These are phyloP conservation scores for Rhizophlyctis rosea DNA, from an alignment of 192 early-diverging fungal genomes.

Conservation along the genomic window DNA sequence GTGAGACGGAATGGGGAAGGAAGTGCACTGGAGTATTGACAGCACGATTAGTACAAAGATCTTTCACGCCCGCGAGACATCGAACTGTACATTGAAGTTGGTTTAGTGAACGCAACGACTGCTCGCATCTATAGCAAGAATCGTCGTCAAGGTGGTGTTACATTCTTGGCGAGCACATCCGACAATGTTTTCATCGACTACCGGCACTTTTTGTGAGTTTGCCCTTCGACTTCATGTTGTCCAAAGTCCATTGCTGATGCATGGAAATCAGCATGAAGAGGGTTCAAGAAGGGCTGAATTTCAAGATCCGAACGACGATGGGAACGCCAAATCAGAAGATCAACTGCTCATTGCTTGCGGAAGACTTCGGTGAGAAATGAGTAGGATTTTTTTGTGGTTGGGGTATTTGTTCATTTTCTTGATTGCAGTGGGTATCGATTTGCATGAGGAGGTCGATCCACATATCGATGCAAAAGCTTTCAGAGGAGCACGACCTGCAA, in stretches of 20 bases:
- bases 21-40: not conserved
- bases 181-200: conserved; percentile 30
- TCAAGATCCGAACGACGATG: conserved; percentile 17
- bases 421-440: conserved; percentile 18
- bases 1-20: not conserved
- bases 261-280: conserved; percentile 21
- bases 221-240: not conserved
- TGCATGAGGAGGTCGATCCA: conserved; percentile 22
- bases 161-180: conserved; percentile 28
- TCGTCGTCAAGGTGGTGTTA: conserved; percentile 8
- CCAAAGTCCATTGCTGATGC: not conserved
- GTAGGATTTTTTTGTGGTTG: not conserved
- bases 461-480: conserved; percentile 19
- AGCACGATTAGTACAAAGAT: conserved; percentile 20
- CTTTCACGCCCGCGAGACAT: conserved; percentile 24
- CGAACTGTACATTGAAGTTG: conserved; percentile 28
- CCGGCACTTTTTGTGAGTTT: conserved; percentile 32
- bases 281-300: conserved; percentile 27
- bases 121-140: conserved; percentile 27
- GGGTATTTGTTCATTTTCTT: not conserved
- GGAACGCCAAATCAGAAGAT: conserved; percentile 7
- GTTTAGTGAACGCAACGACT: conserved; percentile 22
- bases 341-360: conserved; percentile 8
- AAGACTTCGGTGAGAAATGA: conserved; percentile 16
- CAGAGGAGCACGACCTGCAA: conserved; percentile 6